A percentile compares a stretch with the other conserved stretches of the same genome.
These are phyloP conservation scores for Suillus plorans DNA, from an alignment of 768 basidiomycete genomes.

Conservation along the genomic window DNA sequence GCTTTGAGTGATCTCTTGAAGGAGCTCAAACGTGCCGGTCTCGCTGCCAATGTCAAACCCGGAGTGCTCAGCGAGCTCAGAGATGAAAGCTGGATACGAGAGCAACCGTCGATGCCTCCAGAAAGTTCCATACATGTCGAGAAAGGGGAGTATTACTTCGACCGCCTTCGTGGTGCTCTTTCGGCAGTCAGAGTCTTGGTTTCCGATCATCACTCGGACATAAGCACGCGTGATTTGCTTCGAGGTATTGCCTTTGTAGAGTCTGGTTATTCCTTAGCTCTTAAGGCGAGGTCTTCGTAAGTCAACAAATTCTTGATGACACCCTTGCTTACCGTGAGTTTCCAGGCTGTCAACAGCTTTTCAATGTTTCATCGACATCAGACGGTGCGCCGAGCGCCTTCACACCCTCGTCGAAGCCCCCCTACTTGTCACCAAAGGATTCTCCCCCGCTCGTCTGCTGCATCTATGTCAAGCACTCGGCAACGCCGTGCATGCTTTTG, in stretches of 20 bases:
- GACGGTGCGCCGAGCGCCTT: constrained; percentile 19
- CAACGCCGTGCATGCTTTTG: constrained; percentile 29
- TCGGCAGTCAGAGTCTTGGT: constrained; percentile 64
- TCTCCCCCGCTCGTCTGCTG: neutral
- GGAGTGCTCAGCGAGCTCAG: constrained; percentile 58
- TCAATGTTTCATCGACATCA: constrained; percentile 15
- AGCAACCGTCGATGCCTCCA: constrained; percentile 49
- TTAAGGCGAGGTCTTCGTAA: constrained; percentile 65
- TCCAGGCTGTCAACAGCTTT: constrained; percentile 21
- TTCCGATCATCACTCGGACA: constrained; percentile 72
- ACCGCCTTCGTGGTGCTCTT: constrained; percentile 61
- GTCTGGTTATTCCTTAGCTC: constrained; percentile 67
- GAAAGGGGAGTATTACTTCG: constrained; percentile 64
- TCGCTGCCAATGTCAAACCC: constrained; percentile 70
- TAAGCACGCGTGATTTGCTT: constrained; percentile 85
- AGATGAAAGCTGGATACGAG: constrained; percentile 61
- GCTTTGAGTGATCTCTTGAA: constrained; percentile 91
- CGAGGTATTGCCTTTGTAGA: constrained; percentile 78
- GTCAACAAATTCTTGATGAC: constrained; percentile 24
- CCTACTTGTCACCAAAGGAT: constrained; percentile 15
- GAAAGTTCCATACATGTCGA: constrained; percentile 25
- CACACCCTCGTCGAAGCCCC: constrained; percentile 19
- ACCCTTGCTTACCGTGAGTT: constrained; percentile 15
- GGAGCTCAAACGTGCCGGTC: constrained; percentile 78
- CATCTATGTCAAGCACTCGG: constrained; percentile 20